These are phyloP conservation scores for Verbena officinalis DNA, from an alignment of 257 asterid genomes.

Conservation along the genomic window DNA sequence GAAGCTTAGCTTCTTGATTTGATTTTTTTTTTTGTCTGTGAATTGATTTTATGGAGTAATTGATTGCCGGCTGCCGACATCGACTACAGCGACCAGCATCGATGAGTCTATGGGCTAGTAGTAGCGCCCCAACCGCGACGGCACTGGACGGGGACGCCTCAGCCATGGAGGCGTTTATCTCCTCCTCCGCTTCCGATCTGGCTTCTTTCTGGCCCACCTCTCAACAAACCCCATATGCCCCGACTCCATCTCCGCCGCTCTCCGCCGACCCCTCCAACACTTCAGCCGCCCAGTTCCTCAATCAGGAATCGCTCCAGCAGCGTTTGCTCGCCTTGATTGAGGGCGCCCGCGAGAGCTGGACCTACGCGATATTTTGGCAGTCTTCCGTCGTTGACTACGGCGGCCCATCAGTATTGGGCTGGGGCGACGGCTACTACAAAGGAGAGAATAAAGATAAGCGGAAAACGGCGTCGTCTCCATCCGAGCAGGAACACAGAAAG, in stretches of 20 bases:
- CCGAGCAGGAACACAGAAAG: conserved; percentile 81
- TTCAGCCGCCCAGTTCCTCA: conserved; percentile 35
- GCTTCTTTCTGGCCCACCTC: conserved; percentile 41
- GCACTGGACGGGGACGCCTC: conserved; percentile 37
- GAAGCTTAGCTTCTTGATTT: neutral
- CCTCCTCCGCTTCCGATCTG: conserved; percentile 53
- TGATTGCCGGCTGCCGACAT: conserved; percentile 24
- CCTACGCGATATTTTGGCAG: conserved; percentile 89
- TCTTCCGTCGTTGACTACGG: conserved; percentile 44
- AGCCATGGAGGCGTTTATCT: conserved; percentile 46
- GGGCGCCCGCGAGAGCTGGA: conserved; percentile 71
- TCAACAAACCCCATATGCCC: conserved; percentile 23
- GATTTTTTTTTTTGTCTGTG: no score
- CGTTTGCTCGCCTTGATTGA: conserved; percentile 69
- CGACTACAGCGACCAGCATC: neutral
- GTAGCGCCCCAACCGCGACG: conserved; percentile 23
- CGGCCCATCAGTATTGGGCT: conserved; percentile 44
- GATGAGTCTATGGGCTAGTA: conserved; percentile 40
- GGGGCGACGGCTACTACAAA: conserved; percentile 92
- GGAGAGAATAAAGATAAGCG: conserved; percentile 67
- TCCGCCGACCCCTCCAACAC: conserved; percentile 8
- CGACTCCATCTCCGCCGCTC: conserved; percentile 30
- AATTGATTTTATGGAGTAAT: conserved; percentile 35
- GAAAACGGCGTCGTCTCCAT: conserved; percentile 39
- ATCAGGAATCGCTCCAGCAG: conserved; percentile 68